Base-by-base conservation (phyloP, 805 yeast genomes). In the Candida silvicultrix region DNA sequence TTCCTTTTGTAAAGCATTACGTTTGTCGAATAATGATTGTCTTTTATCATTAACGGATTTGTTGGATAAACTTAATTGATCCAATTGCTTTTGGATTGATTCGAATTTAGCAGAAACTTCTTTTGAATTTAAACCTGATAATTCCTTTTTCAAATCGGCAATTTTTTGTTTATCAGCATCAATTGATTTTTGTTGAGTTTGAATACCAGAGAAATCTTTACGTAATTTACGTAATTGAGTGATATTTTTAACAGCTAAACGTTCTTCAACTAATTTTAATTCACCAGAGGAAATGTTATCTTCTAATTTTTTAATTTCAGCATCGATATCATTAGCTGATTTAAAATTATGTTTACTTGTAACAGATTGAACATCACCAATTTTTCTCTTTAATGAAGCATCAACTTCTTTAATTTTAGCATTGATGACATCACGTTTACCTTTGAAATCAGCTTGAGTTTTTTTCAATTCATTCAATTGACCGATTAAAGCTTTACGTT, bases 241-340 rank as follows among this genome's bases (percentile, higher is more conserved):
- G 75, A 89, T 85, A 70, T 92, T 98, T 70, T 86, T 86, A 55
- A 94, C 80, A 53, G 75, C 68, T 62, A 81, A 77, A 72, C 88
- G 84, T 76, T 94, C 99, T 52, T 92, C 96, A 45, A 89, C 97
- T 60, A 94, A 80, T 57, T 87, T 79, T 63, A 94, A 74, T 40
- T 75, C 68, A 52, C 98, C 98, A 43, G 85, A 68, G 46, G 85
- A 87, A 50, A 94, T 83, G 54, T 76, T 72, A 38, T 74, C 76
- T 64, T 94, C 97, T 60, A 89, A 77, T 53, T 71, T 72, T 48
- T 64, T 62, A 59, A 86, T 74, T 65, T 83, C 80, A 48, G 71
- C 70, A 56, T 85, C 89, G 54, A 86, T 83, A 51, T 86, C 95
- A 34, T 70, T 81, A 49, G 75, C 77, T 41, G 73, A 69, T 64